Conservation (phyloP, 2,329 filamentous ascomycete genomes). For the Paecilomyces formosus region DNA sequence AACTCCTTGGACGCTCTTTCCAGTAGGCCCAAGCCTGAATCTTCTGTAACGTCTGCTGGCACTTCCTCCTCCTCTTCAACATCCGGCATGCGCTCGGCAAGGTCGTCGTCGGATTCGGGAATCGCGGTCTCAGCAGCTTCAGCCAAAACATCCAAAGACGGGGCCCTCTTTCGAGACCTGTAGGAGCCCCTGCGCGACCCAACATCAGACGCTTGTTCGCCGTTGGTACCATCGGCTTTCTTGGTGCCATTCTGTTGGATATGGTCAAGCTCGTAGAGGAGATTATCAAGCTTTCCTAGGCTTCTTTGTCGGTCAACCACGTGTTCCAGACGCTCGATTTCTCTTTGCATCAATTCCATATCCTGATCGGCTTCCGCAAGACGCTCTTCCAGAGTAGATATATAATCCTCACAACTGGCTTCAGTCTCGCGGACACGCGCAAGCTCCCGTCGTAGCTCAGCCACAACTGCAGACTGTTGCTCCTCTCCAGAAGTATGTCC, state of each 20-base stretch:
- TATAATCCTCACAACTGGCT: constrained; percentile 86
- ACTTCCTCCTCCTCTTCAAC: constrained; percentile 17
- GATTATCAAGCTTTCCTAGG: constrained; percentile 85
- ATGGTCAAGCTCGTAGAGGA: constrained; percentile 78
- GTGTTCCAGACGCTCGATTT: constrained; percentile 88
- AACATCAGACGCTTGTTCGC: constrained; percentile 6
- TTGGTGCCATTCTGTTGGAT: constrained; percentile 54
- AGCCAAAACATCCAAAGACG: constrained; percentile 34
- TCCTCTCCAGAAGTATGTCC: constrained; percentile 88
- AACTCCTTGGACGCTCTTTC: constrained; percentile 25
- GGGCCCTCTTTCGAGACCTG: constrained; percentile 22
- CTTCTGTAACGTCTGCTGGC: constrained; percentile 14
- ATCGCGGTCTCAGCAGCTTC: constrained; percentile 40
- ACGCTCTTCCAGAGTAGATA: constrained; percentile 90
- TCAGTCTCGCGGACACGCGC: constrained; percentile 83
- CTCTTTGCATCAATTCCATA: constrained; percentile 90
- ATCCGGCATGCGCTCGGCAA: constrained; percentile 25
- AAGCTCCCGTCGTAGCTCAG: constrained; percentile 86
- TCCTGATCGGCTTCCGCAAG: constrained; percentile 95
- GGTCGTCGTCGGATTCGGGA: constrained; percentile 38
- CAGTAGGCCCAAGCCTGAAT: constrained; percentile 27
- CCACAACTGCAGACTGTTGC: constrained; percentile 77
- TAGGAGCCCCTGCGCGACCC: constrained; percentile 12
- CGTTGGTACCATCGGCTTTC: constrained; percentile 23
- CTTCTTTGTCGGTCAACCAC: constrained; percentile 93